These are phyloP conservation scores for Leishmania martiniquensis DNA, from an alignment of 208 protist species.

Conservation along the genomic window DNA sequence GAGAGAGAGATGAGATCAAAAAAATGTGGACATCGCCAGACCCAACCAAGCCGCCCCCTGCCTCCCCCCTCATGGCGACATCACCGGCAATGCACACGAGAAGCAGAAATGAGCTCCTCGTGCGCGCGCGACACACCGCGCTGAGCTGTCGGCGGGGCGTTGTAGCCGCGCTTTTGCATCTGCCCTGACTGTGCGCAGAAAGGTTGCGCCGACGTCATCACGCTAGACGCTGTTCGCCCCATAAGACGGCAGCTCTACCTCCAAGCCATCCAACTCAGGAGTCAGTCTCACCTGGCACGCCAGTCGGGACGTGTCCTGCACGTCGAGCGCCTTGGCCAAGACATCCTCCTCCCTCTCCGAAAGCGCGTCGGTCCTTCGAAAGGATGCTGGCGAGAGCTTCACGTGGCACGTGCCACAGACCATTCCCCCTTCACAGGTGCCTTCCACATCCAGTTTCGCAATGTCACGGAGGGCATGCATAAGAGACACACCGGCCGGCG, in stretches of 20 bases:
- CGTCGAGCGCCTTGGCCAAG: conserved; percentile 44
- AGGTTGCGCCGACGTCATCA: not conserved
- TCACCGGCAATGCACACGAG: not conserved
- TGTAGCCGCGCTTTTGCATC: not conserved
- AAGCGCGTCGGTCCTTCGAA: conserved; percentile 42
- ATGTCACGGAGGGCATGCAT: conserved; percentile 89
- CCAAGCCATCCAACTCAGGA: conserved; percentile 36
- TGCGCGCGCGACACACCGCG: not conserved
- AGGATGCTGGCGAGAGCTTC: conserved; percentile 78
- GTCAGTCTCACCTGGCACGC: conserved; percentile 54
- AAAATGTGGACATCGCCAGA: not conserved
- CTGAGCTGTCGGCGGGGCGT: not conserved
- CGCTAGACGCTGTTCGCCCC: not conserved
- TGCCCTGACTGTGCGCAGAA: not conserved
- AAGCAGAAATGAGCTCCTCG: not conserved
- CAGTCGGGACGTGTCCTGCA: conserved; percentile 41
- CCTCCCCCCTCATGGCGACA: too few species aligned
- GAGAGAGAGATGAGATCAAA: not conserved
- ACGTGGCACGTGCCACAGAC: conserved; percentile 96
- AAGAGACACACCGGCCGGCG: conserved; percentile 66
- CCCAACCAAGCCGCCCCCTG: not conserved
- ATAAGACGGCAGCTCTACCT: conserved; percentile 20
- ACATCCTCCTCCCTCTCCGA: conserved; percentile 78
- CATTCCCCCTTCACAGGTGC: conserved; percentile 89
- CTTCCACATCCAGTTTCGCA: conserved; percentile 63